phyloP scores from a whole-genome alignment of 1,284 basidiomycete genomes.

The Ustilago xerochloae region DNA sequence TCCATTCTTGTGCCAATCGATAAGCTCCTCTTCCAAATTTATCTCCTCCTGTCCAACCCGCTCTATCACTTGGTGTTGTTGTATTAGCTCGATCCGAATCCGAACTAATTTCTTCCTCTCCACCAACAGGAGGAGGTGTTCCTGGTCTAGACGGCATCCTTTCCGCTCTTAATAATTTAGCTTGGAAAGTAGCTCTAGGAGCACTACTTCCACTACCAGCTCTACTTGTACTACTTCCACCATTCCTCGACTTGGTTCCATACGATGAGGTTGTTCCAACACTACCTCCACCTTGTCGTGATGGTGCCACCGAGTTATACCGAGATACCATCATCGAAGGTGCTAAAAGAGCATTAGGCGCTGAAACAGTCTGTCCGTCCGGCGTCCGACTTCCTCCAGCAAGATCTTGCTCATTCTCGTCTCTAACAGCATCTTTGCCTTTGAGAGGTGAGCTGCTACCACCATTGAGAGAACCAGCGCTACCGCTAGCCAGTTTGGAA shows the following conservation, averaged over 20 bases:
- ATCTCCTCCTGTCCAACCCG: slow-evolving; percentile 49
- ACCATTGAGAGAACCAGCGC: no score
- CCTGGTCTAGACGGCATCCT: slow-evolving; percentile 45
- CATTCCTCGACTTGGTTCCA: slow-evolving; percentile 23
- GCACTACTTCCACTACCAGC: slow-evolving; percentile 28
- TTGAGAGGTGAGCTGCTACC: slow-evolving; percentile 26
- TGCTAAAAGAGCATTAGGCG: slow-evolving; percentile 32
- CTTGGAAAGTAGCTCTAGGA: slow-evolving; percentile 45
- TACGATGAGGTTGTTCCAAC: slow-evolving; percentile 41
- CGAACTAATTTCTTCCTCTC: slow-evolving; percentile 32
- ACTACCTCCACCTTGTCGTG: slow-evolving; percentile 42
- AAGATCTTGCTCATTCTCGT: slow-evolving; percentile 16
- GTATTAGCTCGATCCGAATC: slow-evolving; percentile 31
- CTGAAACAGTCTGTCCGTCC: slow-evolving; percentile 31
- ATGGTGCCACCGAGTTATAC: slow-evolving; percentile 41
- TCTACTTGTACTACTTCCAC: slow-evolving; percentile 17
- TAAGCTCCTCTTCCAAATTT: slow-evolving; percentile 41
- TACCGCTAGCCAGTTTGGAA: slow-evolving; percentile 22
- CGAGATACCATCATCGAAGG: slow-evolving; percentile 34
- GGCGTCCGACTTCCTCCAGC: slow-evolving; percentile 20
- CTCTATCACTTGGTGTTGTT: slow-evolving; percentile 41
- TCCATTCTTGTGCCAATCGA: slow-evolving; percentile 42
- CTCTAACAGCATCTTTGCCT: slow-evolving; percentile 28
- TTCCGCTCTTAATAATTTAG: slow-evolving; percentile 43
- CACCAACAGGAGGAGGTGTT: slow-evolving; percentile 26